A percentile compares a stretch with the other conserved stretches of the same genome.
Evolutionary conservation across 345 rosid species (phyloP).

Genomic region (Eucalyptus viminalis): DNA sequence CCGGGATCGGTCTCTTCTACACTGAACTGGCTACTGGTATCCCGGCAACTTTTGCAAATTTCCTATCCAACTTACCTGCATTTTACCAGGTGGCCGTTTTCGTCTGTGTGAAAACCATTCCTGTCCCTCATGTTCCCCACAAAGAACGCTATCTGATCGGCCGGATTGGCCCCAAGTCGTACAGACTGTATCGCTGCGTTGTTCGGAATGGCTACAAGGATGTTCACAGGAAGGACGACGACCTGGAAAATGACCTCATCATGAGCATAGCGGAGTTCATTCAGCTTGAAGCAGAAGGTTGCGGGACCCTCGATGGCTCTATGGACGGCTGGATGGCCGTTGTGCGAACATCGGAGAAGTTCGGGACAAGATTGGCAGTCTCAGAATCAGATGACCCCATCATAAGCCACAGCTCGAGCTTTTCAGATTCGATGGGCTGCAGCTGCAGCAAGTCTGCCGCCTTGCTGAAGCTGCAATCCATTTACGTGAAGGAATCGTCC

Average conservation of each 20-base stretch:
- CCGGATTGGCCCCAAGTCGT: slow-evolving; percentile 86
- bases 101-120: slow-evolving; percentile 77
- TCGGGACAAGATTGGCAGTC: slow-evolving; percentile 48
- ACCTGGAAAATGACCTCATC: slow-evolving; percentile 72
- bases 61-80: slow-evolving; percentile 76
- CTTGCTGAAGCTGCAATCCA: slow-evolving; percentile 39
- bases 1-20: slow-evolving; percentile 88
- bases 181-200: slow-evolving; percentile 81
- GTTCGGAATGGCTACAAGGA: slow-evolving; percentile 87
- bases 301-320: slow-evolving; percentile 32
- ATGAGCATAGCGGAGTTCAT: slow-evolving; percentile 91
- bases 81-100: slow-evolving; percentile 89
- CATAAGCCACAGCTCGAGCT: slow-evolving; percentile 5
- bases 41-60: slow-evolving; percentile 75
- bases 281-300: slow-evolving; percentile 81
- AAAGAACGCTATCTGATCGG: slow-evolving; percentile 85
- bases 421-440: background rate
- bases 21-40: slow-evolving; percentile 72
- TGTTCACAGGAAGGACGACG: slow-evolving; percentile 50
- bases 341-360: slow-evolving; percentile 68
- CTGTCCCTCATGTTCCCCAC: slow-evolving; percentile 67
- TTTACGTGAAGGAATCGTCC: slow-evolving; percentile 56
- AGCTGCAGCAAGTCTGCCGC: slow-evolving; percentile 50
- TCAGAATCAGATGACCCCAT: slow-evolving; percentile 26
- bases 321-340: slow-evolving; percentile 70